A percentile compares a stretch with the other conserved stretches of the same genome.
Evolutionary conservation across 768 basidiomycete genomes (phyloP).

Genomic region (Hemileccinum rubropunctum): DNA sequence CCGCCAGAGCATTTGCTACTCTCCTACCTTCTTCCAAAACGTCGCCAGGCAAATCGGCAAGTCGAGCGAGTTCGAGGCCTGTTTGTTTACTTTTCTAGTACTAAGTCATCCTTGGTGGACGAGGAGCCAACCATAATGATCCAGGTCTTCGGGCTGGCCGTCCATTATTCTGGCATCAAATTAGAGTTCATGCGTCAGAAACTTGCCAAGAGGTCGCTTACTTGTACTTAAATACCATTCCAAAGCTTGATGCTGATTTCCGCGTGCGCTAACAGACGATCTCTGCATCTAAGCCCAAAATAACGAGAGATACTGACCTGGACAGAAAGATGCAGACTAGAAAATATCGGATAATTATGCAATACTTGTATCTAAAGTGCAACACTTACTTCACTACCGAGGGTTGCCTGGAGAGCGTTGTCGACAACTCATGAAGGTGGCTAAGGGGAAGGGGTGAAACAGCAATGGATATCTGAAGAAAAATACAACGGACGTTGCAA

Average conservation of each 20-base stretch:
- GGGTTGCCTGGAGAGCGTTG: slow-evolving; percentile 72
- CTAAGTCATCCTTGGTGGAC: background rate
- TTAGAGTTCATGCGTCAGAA: background rate
- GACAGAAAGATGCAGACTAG: slow-evolving; percentile 78
- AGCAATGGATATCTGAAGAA: background rate
- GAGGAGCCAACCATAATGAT: slow-evolving; percentile 67
- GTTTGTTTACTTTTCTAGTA: slow-evolving; percentile 1
- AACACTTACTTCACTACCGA: slow-evolving; percentile 71
- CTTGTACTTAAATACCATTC: slow-evolving; percentile 80
- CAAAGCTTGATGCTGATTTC: slow-evolving; percentile 54
- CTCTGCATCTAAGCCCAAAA: background rate
- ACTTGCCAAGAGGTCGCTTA: slow-evolving; percentile 22
- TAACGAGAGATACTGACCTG: slow-evolving; percentile 46
- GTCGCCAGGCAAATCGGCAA: slow-evolving; percentile 80
- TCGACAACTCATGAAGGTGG: slow-evolving; percentile 78
- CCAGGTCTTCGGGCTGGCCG: slow-evolving; percentile 56
- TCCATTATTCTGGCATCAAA: slow-evolving; percentile 61
- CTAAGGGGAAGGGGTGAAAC: slow-evolving; percentile 33
- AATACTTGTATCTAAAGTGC: background rate
- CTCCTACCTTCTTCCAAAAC: slow-evolving; percentile 62
- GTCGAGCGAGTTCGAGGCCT: slow-evolving; percentile 87
- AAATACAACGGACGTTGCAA: slow-evolving; percentile 66
- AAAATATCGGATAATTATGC: background rate
- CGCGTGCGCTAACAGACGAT: slow-evolving; percentile 46
- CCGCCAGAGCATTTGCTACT: slow-evolving; percentile 58